phyloP scores from a whole-genome alignment of 2,329 filamentous ascomycete species.

The Amesomyces nigricolor region DNA sequence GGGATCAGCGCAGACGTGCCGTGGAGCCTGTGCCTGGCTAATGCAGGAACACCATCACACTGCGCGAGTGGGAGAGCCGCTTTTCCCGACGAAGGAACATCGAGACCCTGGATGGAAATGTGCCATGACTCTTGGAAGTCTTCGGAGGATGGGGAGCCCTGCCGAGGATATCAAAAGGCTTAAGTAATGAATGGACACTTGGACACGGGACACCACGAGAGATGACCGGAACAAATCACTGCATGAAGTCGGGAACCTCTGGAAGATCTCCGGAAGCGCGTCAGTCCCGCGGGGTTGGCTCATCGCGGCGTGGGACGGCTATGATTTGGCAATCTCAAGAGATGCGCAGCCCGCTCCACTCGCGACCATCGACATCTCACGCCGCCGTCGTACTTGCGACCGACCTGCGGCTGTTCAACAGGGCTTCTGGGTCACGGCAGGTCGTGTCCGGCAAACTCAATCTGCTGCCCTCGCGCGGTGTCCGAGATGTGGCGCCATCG shows the following conservation, averaged over 20 bases:
- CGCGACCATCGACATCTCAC: background rate
- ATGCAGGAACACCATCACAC: constrained; percentile 10
- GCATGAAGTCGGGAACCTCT: too few species aligned
- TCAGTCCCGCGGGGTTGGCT: background rate
- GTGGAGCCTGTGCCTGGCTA: constrained; percentile 12
- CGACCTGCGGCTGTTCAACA: constrained; percentile 10
- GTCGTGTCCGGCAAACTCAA: constrained; percentile 13
- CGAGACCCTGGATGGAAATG: background rate
- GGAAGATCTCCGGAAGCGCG: background rate
- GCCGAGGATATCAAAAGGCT: too few species aligned
- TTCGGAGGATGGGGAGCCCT: constrained; percentile 5
- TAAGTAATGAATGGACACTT: background rate
- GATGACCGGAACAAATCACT: background rate
- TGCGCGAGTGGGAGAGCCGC: background rate
- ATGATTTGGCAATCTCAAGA: constrained; percentile 2
- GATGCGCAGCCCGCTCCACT: constrained; percentile 1
- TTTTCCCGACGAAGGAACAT: constrained; percentile 7
- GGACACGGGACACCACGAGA: background rate
- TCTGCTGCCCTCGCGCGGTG: background rate
- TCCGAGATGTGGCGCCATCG: background rate
- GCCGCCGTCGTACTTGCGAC: constrained; percentile 3
- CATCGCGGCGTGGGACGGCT: background rate
- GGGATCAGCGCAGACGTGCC: constrained; percentile 3
- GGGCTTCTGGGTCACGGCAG: constrained; percentile 8
- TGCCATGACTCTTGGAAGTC: background rate